Percentiles rank a stretch among this genome's conserved stretches.
phyloP scores from a whole-genome alignment of 805 yeast genomes.

The Metschnikowia baotianmanensis region DNA sequence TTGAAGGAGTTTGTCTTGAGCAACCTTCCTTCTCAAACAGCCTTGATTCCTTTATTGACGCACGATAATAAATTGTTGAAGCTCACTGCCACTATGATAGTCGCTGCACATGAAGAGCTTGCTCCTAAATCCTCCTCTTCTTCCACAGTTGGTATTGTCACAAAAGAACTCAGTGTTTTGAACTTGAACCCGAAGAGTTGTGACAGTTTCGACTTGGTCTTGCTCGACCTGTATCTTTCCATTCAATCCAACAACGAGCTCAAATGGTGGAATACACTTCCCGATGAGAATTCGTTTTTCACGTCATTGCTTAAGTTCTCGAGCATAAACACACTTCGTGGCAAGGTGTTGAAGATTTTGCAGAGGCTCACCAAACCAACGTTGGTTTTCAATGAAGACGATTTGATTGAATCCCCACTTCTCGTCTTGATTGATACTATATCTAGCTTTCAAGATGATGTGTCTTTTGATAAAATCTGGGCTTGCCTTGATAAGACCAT shows the following conservation, averaged over 20 bases:
- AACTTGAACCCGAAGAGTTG: slow-evolving; percentile 24
- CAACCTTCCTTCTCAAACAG: slow-evolving; percentile 44
- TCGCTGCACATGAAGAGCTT: slow-evolving; percentile 31
- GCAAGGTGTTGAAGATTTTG: slow-evolving; percentile 13
- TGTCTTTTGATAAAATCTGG: slow-evolving; percentile 45
- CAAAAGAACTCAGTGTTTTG: slow-evolving; percentile 7
- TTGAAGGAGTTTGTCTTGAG: too few species aligned
- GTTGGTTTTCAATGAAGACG: slow-evolving; percentile 18
- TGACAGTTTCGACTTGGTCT: slow-evolving; percentile 53
- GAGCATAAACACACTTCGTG: slow-evolving; percentile 10
- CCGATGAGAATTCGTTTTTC: slow-evolving; percentile 56
- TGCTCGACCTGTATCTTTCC: slow-evolving; percentile 55
- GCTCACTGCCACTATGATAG: slow-evolving; percentile 45
- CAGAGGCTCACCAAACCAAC: slow-evolving; percentile 14
- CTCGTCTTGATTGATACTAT: slow-evolving; percentile 53
- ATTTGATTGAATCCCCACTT: slow-evolving; percentile 52
- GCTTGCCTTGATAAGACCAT: slow-evolving; percentile 71
- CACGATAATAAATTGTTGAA: slow-evolving; percentile 45
- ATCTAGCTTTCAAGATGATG: slow-evolving; percentile 6
- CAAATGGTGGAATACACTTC: slow-evolving; percentile 72
- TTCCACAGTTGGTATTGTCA: slow-evolving; percentile 12
- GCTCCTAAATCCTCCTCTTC: slow-evolving; percentile 22
- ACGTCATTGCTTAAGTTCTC: slow-evolving; percentile 57
- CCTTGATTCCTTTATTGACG: slow-evolving; percentile 41
- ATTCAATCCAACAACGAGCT: slow-evolving; percentile 58